Evolutionary conservation across 2,329 filamentous ascomycete species (phyloP).

Genomic region (Simplicillium sp.): DNA sequence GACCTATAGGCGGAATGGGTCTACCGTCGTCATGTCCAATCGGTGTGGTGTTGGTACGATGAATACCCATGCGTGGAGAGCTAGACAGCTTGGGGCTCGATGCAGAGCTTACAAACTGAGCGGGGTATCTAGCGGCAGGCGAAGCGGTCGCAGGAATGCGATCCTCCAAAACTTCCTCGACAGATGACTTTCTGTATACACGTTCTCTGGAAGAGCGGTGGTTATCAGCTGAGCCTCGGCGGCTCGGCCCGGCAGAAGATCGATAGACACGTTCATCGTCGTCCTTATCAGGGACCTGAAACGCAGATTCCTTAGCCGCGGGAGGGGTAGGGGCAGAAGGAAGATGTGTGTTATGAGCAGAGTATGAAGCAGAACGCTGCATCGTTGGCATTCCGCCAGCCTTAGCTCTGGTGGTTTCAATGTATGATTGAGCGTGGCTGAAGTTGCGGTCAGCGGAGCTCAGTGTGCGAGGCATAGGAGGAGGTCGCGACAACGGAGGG

Average conservation of each 20-base stretch:
- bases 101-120: conserved; percentile 15
- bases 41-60: conserved; percentile 25
- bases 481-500: conserved; percentile 7
- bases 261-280: conserved; percentile 21
- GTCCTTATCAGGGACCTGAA: conserved; percentile 14
- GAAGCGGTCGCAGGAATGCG: conserved; percentile 17
- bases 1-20: conserved; percentile 16
- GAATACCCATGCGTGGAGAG: conserved; percentile 20
- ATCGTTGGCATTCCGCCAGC: conserved; percentile 12
- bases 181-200: conserved; percentile 19
- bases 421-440: conserved; percentile 2
- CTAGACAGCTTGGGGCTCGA: conserved; percentile 11
- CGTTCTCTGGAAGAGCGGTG: conserved; percentile 15
- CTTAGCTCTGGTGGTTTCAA: conserved; percentile 12
- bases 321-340: conserved; percentile 26
- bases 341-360: conserved; percentile 14
- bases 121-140: conserved; percentile 18
- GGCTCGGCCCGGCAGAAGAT: conserved; percentile 18
- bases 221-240: conserved; percentile 22
- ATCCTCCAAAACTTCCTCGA: conserved; percentile 20
- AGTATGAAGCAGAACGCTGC: conserved; percentile 13
- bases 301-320: conserved; percentile 15
- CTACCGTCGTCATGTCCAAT: conserved; percentile 17
- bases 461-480: background rate
- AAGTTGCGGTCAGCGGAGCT: conserved; percentile 5